These are phyloP conservation scores for Typha latifolia DNA, from an alignment of 176 grass and related monocot species.

Conservation along the genomic window DNA sequence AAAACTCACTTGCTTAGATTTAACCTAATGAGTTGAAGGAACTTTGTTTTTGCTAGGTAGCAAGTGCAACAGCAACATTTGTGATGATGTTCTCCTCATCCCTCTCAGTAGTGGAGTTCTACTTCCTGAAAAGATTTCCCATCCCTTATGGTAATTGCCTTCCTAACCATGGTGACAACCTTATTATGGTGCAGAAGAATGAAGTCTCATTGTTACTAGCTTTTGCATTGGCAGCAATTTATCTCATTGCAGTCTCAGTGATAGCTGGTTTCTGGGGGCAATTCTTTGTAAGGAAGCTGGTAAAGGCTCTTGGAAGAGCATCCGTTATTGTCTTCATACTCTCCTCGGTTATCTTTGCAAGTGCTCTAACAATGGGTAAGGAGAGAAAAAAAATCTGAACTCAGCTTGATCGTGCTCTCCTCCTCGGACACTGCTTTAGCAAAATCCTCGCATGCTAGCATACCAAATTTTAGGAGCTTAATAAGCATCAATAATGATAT, in stretches of 20 bases:
- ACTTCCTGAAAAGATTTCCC: slow-evolving; percentile 79
- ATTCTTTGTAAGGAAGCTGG: slow-evolving; percentile 65
- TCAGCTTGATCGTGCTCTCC: neutral
- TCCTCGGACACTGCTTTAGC: too few relatives aligned
- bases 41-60: slow-evolving; percentile 43
- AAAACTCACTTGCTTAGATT: too few relatives aligned
- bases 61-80: slow-evolving; percentile 94
- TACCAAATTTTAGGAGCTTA: neutral
- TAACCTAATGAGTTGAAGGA: neutral
- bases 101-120: slow-evolving; percentile 91
- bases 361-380: slow-evolving; percentile 92
- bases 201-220: neutral
- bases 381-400: neutral
- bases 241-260: slow-evolving; percentile 65
- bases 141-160: slow-evolving; percentile 62
- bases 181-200: too few relatives aligned
- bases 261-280: slow-evolving; percentile 96
- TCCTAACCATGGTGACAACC: neutral
- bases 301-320: slow-evolving; percentile 63
- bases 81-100: slow-evolving; percentile 99
- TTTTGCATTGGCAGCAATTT: slow-evolving; percentile 48
- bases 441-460: too few relatives aligned
- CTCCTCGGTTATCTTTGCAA: slow-evolving; percentile 84
- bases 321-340: slow-evolving; percentile 92
- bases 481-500: neutral